Conservation (phyloP, 2,329 filamentous ascomycete genomes). For the Colletotrichum orchidophilum region DNA sequence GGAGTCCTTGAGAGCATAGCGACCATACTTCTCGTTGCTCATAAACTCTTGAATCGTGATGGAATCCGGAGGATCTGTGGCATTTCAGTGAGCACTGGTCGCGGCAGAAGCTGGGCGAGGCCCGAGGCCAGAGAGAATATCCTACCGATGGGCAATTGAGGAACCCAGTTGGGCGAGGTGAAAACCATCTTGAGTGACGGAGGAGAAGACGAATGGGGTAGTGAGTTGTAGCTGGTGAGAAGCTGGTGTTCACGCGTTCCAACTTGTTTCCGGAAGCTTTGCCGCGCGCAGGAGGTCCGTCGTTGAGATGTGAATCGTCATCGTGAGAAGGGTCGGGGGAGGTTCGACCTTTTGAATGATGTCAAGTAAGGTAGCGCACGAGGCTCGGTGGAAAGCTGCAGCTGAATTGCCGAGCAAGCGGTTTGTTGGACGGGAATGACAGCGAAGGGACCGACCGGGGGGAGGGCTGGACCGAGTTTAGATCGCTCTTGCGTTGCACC, state of each 20-base stretch:
- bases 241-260: background rate
- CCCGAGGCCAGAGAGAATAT: slow-evolving; percentile 9
- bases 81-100: slow-evolving; percentile 10
- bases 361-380: background rate
- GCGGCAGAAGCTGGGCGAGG: background rate
- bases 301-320: background rate
- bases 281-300: background rate
- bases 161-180: slow-evolving; percentile 68
- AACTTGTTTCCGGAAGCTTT: background rate
- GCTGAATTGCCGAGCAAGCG: background rate
- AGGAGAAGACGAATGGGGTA: background rate
- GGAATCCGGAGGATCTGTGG: slow-evolving; percentile 72
- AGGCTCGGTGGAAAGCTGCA: slow-evolving; percentile 9
- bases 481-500: slow-evolving; percentile 21
- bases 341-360: slow-evolving; percentile 23
- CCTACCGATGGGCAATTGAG: slow-evolving; percentile 65
- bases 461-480: slow-evolving; percentile 14
- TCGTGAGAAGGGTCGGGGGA: background rate
- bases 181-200: slow-evolving; percentile 58
- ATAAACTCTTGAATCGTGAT: slow-evolving; percentile 82
- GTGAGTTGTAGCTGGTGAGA: background rate
- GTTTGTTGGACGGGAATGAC: background rate
- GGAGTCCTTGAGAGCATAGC: slow-evolving; percentile 69
- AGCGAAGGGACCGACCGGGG: slow-evolving; percentile 8
- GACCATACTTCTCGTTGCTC: slow-evolving; percentile 75